phyloP scores from a whole-genome alignment of 768 basidiomycete species.

The Tubosaeta sp. region DNA sequence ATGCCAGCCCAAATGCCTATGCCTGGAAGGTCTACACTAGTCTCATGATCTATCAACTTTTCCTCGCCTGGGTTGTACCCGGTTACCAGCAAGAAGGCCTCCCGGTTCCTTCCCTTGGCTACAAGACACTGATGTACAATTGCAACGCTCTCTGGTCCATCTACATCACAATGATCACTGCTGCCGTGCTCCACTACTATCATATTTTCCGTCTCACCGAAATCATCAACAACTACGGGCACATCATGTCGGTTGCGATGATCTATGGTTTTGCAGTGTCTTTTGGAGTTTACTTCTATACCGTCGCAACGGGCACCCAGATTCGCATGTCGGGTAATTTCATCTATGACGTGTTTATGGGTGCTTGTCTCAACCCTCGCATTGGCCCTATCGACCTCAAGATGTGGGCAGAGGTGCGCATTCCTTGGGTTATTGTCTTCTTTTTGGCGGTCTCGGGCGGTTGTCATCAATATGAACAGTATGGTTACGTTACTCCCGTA shows the following conservation, averaged over 20 bases:
- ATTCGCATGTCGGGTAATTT: slow-evolving; percentile 94
- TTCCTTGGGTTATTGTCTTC: slow-evolving; percentile 97
- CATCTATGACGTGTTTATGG: slow-evolving; percentile 97
- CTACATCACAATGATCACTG: slow-evolving; percentile 77
- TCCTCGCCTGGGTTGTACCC: slow-evolving; percentile 86
- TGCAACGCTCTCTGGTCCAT: slow-evolving; percentile 89
- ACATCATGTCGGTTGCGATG: slow-evolving; percentile 93
- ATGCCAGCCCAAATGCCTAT: slow-evolving; percentile 85
- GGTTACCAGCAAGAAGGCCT: slow-evolving; percentile 94
- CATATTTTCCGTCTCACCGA: slow-evolving; percentile 86
- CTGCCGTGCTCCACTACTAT: slow-evolving; percentile 70
- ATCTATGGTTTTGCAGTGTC: slow-evolving; percentile 84
- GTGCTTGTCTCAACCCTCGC: slow-evolving; percentile 89
- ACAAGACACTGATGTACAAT: slow-evolving; percentile 92
- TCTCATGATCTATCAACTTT: slow-evolving; percentile 83
- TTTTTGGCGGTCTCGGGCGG: slow-evolving; percentile 88
- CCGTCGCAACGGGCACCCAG: slow-evolving; percentile 71
- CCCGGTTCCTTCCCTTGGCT: slow-evolving; percentile 90
- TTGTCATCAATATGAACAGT: slow-evolving; percentile 91
- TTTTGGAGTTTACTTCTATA: slow-evolving; percentile 74
- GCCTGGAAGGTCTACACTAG: slow-evolving; percentile 90
- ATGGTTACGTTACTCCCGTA: slow-evolving; percentile 90
- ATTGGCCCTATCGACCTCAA: slow-evolving; percentile 91
- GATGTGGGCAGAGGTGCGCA: slow-evolving; percentile 97
- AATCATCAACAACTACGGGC: slow-evolving; percentile 95